Percentiles rank a stretch among this genome's conserved stretches.
These are phyloP conservation scores for Calocybe cyanea DNA, from an alignment of 768 basidiomycete genomes.

Conservation along the genomic window DNA sequence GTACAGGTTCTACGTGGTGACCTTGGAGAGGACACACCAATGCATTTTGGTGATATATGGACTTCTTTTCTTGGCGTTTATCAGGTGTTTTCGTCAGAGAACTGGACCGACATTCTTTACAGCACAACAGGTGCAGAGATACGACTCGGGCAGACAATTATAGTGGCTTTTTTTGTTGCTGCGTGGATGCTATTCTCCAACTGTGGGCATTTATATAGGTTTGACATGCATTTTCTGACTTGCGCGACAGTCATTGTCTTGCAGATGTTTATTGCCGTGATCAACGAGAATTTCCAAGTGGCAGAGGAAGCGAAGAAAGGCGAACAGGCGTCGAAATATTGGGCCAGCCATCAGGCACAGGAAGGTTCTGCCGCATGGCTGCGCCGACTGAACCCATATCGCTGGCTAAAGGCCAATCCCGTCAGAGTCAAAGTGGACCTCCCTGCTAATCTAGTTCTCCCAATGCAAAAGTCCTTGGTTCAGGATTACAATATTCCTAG, in stretches of 20 bases:
- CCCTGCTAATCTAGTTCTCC: conserved; percentile 72
- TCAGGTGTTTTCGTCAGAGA: conserved; percentile 88
- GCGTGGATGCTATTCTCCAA: conserved; percentile 91
- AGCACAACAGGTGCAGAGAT: conserved; percentile 56
- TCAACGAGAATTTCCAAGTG: conserved; percentile 92
- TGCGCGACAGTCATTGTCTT: conserved; percentile 71
- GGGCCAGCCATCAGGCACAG: conserved; percentile 53
- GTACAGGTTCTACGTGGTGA: conserved; percentile 88
- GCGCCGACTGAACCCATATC: conserved; percentile 79
- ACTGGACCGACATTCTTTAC: conserved; percentile 84
- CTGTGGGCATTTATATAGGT: conserved; percentile 48
- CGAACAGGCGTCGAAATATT: conserved; percentile 72
- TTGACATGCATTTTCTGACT: background rate
- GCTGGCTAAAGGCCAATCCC: conserved; percentile 73
- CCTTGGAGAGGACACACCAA: conserved; percentile 42
- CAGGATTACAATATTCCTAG: conserved; percentile 48
- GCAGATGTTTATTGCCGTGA: conserved; percentile 96
- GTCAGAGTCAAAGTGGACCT: conserved; percentile 67
- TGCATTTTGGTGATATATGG: conserved; percentile 82
- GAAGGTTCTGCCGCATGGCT: conserved; percentile 61
- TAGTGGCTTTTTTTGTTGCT: conserved; percentile 69
- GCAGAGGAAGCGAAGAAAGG: conserved; percentile 88
- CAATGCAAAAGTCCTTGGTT: conserved; percentile 73
- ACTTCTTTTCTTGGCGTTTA: conserved; percentile 86
- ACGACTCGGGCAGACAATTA: conserved; percentile 60